Base-by-base conservation (phyloP, 495 filamentous ascomycete genomes). In the Xylaria sp. region DNA sequence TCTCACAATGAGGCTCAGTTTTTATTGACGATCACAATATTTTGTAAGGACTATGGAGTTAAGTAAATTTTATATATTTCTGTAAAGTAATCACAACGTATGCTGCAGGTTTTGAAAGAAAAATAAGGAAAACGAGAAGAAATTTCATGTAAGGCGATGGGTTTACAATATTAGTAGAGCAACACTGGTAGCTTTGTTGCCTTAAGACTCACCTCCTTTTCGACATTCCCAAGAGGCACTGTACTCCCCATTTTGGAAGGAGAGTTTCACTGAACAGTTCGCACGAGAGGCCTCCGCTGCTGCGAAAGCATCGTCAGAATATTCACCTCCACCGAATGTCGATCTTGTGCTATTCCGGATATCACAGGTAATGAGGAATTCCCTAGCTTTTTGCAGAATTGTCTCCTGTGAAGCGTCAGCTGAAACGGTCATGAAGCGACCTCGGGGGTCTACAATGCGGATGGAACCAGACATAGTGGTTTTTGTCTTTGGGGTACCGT, bases 331-430 rank as follows among this genome's bases (percentile, higher is more conserved):
- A 0, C 65, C 65, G 15, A 68, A 68, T 9, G 50, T 17, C 1
- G 17, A 0, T 0, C 3, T 12, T 3, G 8, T 11, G 0, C 41
- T 43, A 14, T 68, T 19, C 0, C 65, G 65, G 11, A 68, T 46
- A 35, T 68, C 65, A 15, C 35, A 58, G 14, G 0, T 57, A n/a
- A 68, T 68, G 3, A 68, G 52, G 21, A 68, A 46, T 3, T 68
- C 65, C 7, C 24, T 1, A 6, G n/a, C 40, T 14, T 58, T 68
- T 5, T 8, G 0, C n/a, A n/a, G 6, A 3, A 68, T n/a, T 14
- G 3, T 21, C 9, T 43, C 37, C 1, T 7, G 0, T 0, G 35
- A 17, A 3, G 21, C 5, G 35, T 12, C 12, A 4, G 52, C 15
- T 29, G 35, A 5, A 6, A 68, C 8, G 9, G 52, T 68, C 8